Evolutionary conservation across 208 protist species (phyloP).

Genomic region (Trypanosoma scelopori): DNA sequence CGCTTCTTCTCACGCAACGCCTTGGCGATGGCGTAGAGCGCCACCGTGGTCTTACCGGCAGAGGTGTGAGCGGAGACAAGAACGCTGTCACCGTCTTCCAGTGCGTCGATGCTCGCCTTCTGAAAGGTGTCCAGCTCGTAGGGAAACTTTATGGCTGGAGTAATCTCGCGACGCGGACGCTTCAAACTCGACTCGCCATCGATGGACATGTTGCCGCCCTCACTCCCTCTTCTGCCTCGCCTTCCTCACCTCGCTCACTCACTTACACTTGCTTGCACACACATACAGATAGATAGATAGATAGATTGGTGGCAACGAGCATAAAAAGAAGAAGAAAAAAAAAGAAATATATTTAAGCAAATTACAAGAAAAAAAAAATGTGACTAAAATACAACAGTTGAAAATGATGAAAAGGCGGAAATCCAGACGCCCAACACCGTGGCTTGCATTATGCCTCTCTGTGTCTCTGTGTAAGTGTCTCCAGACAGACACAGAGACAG

Average conservation of each 20-base stretch:
- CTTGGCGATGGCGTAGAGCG: constrained; percentile 99
- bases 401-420: too few relatives aligned
- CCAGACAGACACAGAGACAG: neutral
- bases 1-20: constrained; percentile 96
- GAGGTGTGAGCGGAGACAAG: constrained; percentile 99
- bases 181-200: constrained; percentile 45
- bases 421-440: too few relatives aligned
- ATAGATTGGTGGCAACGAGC: too few relatives aligned
- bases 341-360: too few relatives aligned
- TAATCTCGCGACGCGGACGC: constrained; percentile 58
- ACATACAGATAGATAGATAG: constrained; percentile 1
- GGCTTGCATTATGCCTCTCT: too few relatives aligned
- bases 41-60: constrained; percentile 99
- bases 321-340: too few relatives aligned
- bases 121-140: constrained; percentile 97
- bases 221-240: constrained; percentile 17
- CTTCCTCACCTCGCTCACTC: neutral
- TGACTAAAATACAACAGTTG: too few relatives aligned
- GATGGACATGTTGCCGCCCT: constrained; percentile 17
- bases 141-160: constrained; percentile 93
- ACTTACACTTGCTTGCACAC: neutral
- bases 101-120: constrained; percentile 89
- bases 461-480: neutral
- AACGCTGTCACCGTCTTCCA: constrained; percentile 97
- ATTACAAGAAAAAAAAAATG: too few relatives aligned